Base-by-base conservation (phyloP, 495 filamentous ascomycete genomes). In the Aspergillus funiculosus region DNA sequence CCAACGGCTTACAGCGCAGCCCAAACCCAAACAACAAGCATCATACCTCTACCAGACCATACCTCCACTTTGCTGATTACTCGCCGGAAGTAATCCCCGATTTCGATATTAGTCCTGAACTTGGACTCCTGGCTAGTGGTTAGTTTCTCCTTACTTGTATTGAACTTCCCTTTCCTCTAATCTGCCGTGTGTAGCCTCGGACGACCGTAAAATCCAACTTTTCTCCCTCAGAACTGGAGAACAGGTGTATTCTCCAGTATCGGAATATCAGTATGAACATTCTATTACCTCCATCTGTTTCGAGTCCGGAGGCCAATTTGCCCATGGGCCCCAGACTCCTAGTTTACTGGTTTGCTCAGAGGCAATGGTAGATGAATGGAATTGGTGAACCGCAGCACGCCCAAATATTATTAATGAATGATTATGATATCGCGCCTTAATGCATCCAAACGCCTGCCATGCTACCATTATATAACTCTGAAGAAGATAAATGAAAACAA, bases 71-170 rank as follows among this genome's bases (percentile, higher is more conserved):
- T 49, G 49, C 48, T 1, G 60, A 63, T 13, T 66, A 61, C 36
- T 39, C 44, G 0, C 58, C 59, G 1, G 50, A 61, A 2, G 39
- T 52, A 5, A 53, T 54, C 6, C 62, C 59, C 1, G 57, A 61
- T 8, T 63, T 71, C 21, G 69, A 73, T 31, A 30, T 73, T 17
- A 67, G 59, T 38, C 24, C 53, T 1, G 69, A 70, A 26, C 53
- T 71, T 0, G 61, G 62, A 5, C 52, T 73, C 1, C 48, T 73
- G 5, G 69, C 67, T 22, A 68, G 52, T 46, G 60, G 69, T 71
- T 48, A 31, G 59, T 30, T 9, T 32, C 20, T n/a, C 9, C 24
- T 13, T 11, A 15, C 6, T 14, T 5, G 13, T 29, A 21, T 8
- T 20, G 21, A 20, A 27, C 34, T 17, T 7, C 7, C 10, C 18